A percentile compares a stretch with the other conserved stretches of the same genome.
Conservation (phyloP, 176 grass and related monocot genomes). For the Pontederia paniculata region DNA sequence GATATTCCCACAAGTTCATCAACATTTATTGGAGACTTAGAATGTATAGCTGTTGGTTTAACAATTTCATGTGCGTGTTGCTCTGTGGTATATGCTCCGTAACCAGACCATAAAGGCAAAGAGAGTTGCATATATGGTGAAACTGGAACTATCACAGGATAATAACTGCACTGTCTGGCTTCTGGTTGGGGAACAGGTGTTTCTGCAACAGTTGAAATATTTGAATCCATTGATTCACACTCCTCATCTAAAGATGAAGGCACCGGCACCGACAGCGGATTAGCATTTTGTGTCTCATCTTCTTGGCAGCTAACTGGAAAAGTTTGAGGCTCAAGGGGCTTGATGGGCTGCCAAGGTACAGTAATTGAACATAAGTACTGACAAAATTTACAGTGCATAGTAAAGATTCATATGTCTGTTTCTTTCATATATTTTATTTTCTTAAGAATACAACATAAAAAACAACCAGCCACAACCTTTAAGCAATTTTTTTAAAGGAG, state of each 20-base stretch:
- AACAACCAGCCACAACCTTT: neutral
- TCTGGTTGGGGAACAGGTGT: slow-evolving; percentile 16
- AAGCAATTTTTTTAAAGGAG: too few relatives aligned
- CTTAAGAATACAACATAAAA: neutral
- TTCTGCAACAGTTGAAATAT: neutral
- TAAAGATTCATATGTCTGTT: neutral
- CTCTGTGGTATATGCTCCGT: slow-evolving; percentile 32
- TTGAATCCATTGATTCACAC: slow-evolving; percentile 13
- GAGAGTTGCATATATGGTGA: slow-evolving; percentile 73
- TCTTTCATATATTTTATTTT: too few relatives aligned
- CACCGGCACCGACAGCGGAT: neutral
- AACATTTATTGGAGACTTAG: slow-evolving; percentile 72
- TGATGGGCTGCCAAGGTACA: neutral
- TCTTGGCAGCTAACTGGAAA: slow-evolving; percentile 6
- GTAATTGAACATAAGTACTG: neutral
- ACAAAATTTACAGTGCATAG: neutral
- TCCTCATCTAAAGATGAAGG: slow-evolving; percentile 11
- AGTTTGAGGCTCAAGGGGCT: slow-evolving; percentile 8
- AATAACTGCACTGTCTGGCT: slow-evolving; percentile 46
- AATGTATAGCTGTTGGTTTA: slow-evolving; percentile 75
- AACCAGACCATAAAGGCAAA: slow-evolving; percentile 57
- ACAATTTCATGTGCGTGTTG: slow-evolving; percentile 79
- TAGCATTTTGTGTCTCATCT: slow-evolving; percentile 7
- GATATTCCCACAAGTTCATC: slow-evolving; percentile 87
- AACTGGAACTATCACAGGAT: slow-evolving; percentile 53